These are phyloP conservation scores for Leccinum fuscescens DNA, from an alignment of 1,284 basidiomycete species.

Conservation along the genomic window DNA sequence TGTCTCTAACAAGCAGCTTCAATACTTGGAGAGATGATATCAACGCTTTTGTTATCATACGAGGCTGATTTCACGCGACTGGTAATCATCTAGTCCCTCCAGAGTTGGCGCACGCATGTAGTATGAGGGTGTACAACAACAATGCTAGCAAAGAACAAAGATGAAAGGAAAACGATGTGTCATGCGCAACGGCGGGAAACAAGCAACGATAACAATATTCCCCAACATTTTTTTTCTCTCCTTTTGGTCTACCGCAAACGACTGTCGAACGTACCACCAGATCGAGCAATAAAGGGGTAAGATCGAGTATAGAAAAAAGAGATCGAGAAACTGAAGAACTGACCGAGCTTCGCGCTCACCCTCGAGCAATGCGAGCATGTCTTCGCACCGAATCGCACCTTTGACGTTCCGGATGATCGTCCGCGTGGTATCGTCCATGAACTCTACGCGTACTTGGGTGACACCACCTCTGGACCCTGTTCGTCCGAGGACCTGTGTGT, in stretches of 20 bases:
- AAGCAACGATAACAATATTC: background rate
- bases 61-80: too few species aligned
- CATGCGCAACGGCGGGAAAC: background rate
- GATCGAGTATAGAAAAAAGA: background rate
- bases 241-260: constrained; percentile 18
- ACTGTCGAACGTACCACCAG: background rate
- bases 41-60: background rate
- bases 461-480: constrained; percentile 99
- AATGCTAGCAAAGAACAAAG: constrained; percentile 1
- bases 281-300: background rate
- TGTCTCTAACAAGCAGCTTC: constrained; percentile 19
- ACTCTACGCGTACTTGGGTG: constrained; percentile 99
- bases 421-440: constrained; percentile 96
- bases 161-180: background rate
- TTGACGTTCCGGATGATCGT: constrained; percentile 99
- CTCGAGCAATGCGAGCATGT: constrained; percentile 97
- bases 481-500: constrained; percentile 88
- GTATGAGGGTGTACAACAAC: constrained; percentile 9
- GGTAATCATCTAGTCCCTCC: background rate
- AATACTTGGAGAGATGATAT: background rate
- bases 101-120: background rate
- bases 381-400: constrained; percentile 94
- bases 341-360: constrained; percentile 99
- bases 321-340: constrained; percentile 28
- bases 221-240: background rate